A percentile compares a stretch with the other conserved stretches of the same genome.
Evolutionary conservation across 352 stramenopile genomes (phyloP).

Genomic region (Phytophthora tubulina): DNA sequence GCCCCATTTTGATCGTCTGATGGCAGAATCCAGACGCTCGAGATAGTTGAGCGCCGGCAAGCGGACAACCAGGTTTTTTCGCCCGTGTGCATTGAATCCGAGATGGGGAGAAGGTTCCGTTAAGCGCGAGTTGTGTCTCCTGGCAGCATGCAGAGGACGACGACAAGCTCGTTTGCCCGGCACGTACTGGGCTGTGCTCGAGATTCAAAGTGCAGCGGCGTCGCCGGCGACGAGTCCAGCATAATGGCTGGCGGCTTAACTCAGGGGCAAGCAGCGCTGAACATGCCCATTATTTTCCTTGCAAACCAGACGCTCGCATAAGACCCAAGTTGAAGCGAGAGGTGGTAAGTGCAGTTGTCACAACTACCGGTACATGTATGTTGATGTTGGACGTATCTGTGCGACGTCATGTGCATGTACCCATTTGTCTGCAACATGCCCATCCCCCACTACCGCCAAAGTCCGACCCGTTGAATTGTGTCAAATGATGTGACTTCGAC

Average conservation of each 20-base stretch:
- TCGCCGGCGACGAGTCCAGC: not conserved
- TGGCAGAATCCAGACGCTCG: slow-evolving; percentile 24
- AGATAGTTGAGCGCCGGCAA: slow-evolving; percentile 22
- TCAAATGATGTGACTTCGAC: not conserved
- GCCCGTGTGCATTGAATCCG: slow-evolving; percentile 1
- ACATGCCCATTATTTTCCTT: not conserved
- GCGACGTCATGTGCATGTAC: slow-evolving; percentile 14
- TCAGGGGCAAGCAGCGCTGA: not conserved
- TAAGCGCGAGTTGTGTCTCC: not conserved
- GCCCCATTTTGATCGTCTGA: slow-evolving; percentile 9
- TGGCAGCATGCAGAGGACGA: slow-evolving; percentile 17
- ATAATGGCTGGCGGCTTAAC: too few relatives aligned
- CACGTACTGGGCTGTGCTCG: slow-evolving; percentile 9
- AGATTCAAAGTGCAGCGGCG: slow-evolving; percentile 19
- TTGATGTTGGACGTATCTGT: slow-evolving; percentile 12
- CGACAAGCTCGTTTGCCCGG: slow-evolving; percentile 28
- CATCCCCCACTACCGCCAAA: slow-evolving; percentile 23
- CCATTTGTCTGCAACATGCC: slow-evolving; percentile 11
- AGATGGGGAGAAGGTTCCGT: slow-evolving; percentile 31
- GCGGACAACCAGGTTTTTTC: slow-evolving; percentile 31
- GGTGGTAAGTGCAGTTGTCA: not conserved
- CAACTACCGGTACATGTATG: not conserved
- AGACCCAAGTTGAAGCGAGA: slow-evolving; percentile 19
- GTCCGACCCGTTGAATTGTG: slow-evolving; percentile 8
- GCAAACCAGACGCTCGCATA: not conserved